Evolutionary conservation across 257 asterid species (phyloP).

Genomic region (Fraxinus quadrangulata): DNA sequence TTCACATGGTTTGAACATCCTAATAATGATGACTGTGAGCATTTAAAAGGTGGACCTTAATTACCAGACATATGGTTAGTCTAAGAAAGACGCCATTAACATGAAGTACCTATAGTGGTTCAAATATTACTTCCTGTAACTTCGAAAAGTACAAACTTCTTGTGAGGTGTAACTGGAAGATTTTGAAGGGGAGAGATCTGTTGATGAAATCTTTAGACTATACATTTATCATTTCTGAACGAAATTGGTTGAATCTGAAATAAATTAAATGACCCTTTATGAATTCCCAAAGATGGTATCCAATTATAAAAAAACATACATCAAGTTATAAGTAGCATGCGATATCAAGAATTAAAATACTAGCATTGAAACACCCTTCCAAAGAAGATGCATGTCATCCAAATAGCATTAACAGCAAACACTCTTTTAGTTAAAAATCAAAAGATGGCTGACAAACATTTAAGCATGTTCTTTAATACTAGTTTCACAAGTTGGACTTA

Average conservation of each 20-base stretch:
- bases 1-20: background rate
- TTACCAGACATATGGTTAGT: background rate
- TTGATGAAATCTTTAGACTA: background rate
- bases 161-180: background rate
- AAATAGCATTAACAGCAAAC: background rate
- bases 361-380: background rate
- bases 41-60: background rate
- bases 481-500: slow-evolving; percentile 15
- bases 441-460: slow-evolving; percentile 5
- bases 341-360: slow-evolving; percentile 1
- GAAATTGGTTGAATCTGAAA: background rate
- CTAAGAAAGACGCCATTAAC: background rate
- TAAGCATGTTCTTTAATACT: slow-evolving; percentile 5
- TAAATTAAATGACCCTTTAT: background rate
- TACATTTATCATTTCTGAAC: background rate
- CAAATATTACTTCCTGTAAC: background rate
- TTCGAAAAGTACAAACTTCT: background rate
- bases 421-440: slow-evolving; percentile 9
- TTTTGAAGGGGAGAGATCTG: background rate
- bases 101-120: background rate
- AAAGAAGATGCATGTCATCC: background rate
- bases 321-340: background rate
- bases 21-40: background rate
- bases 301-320: background rate
- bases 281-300: background rate